Percentiles rank a stretch among this genome's conserved stretches.
Conservation (phyloP, 345 rosid species). For the Bruguiera parviflora region DNA sequence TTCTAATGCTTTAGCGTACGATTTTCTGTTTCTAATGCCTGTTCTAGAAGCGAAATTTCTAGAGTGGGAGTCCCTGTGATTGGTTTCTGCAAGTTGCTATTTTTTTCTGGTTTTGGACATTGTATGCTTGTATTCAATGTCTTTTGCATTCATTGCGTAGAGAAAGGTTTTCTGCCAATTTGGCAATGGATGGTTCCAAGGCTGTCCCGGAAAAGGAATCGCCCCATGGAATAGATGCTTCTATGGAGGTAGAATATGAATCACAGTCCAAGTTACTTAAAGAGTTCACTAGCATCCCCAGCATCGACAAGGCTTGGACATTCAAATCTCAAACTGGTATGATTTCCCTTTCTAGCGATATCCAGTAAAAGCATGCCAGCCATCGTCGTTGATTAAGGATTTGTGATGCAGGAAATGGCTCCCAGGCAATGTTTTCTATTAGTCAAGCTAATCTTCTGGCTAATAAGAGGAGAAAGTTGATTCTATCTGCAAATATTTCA, state of each 20-base stretch:
- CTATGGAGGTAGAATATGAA: conserved; percentile 61
- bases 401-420: conserved; percentile 39
- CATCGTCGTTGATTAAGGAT: background rate
- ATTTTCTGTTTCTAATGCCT: too few species aligned
- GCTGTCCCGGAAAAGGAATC: conserved; percentile 32
- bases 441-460: conserved; percentile 82
- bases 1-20: too few species aligned
- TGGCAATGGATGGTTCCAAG: conserved; percentile 49
- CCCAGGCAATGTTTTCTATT: conserved; percentile 68
- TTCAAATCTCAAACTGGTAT: conserved; percentile 55
- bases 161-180: conserved; percentile 25
- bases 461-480: conserved; percentile 63
- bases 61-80: too few species aligned
- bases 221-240: conserved; percentile 45
- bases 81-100: background rate
- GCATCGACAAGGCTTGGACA: conserved; percentile 80
- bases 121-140: conserved; percentile 1
- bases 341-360: background rate
- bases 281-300: conserved; percentile 59
- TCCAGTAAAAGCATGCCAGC: too few species aligned
- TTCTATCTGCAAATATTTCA: conserved; percentile 51
- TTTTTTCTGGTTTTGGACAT: background rate
- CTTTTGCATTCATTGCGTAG: conserved; percentile 24
- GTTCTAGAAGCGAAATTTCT: too few species aligned
- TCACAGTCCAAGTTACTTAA: conserved; percentile 65